Conservation (phyloP, 345 rosid species). For the Lepidium sativum region DNA sequence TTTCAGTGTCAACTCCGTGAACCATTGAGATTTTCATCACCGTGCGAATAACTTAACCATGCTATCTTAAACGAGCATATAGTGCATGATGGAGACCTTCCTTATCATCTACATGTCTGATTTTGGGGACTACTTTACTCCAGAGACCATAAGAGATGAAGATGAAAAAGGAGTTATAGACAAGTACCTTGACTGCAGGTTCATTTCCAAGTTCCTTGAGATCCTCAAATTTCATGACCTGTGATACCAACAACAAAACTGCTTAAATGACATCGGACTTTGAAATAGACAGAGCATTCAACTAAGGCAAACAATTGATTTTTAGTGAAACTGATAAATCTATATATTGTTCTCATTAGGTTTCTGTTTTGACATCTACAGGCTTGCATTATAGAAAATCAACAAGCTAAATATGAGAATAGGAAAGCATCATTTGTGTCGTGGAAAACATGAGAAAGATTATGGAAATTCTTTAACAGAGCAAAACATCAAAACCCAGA, state of each 20-base stretch:
- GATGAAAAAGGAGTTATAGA: not conserved
- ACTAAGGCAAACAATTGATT: not conserved
- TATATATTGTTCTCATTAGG: not conserved
- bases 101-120: not conserved
- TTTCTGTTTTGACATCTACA: not conserved
- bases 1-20: not conserved
- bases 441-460: not conserved
- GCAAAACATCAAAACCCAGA: not conserved
- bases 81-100: not conserved
- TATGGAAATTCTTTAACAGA: not conserved
- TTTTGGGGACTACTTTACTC: not conserved
- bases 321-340: not conserved
- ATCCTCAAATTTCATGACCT: slow-evolving; percentile 98
- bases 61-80: not conserved
- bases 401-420: not conserved
- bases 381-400: not conserved
- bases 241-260: slow-evolving; percentile 14
- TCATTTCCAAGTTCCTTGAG: slow-evolving; percentile 88
- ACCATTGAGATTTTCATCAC: not conserved
- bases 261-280: not conserved
- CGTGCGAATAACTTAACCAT: not conserved
- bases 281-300: slow-evolving; percentile 4
- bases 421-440: not conserved
- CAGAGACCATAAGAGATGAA: not conserved
- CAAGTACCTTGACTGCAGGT: slow-evolving; percentile 75